Evolutionary conservation across 371 early-diverging fungal genomes (phyloP).

Genomic region (Mucor saturninus): DNA sequence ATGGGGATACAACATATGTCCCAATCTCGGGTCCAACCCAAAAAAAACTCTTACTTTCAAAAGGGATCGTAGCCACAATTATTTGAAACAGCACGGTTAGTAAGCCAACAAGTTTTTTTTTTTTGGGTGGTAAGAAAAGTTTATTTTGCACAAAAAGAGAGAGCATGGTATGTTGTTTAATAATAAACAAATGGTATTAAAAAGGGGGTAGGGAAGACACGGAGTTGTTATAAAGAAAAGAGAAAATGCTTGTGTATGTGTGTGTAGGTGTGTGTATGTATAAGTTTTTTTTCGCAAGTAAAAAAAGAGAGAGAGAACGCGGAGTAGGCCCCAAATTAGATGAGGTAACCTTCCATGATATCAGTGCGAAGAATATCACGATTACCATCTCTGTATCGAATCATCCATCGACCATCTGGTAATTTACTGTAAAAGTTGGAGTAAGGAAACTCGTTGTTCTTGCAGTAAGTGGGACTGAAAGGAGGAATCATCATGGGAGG

Average conservation of each 20-base stretch:
- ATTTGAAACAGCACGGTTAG: slow-evolving; percentile 5
- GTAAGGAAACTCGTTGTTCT: slow-evolving; percentile 51
- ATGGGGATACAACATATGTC: neutral
- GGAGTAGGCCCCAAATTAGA: slow-evolving; percentile 7
- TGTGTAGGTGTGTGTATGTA: neutral
- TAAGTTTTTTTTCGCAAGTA: neutral
- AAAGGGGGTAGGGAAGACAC: too few relatives aligned
- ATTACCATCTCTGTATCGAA: slow-evolving; percentile 51
- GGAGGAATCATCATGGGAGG: slow-evolving; percentile 43
- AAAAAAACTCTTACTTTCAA: neutral
- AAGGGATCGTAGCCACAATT: slow-evolving; percentile 1
- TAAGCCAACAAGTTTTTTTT: neutral
- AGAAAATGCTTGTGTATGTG: neutral
- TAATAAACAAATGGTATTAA: too few relatives aligned
- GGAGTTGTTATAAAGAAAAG: neutral
- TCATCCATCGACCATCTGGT: slow-evolving; percentile 54
- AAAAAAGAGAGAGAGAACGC: neutral
- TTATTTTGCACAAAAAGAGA: neutral
- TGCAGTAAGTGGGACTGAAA: slow-evolving; percentile 52
- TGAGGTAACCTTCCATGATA: slow-evolving; percentile 46
- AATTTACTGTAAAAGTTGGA: slow-evolving; percentile 54
- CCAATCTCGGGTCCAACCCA: slow-evolving; percentile 3
- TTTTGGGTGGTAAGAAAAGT: neutral
- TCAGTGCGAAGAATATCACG: slow-evolving; percentile 52
- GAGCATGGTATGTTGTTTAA: too few relatives aligned